Percentiles rank a stretch among this genome's conserved stretches.
Evolutionary conservation across 306 rosid species (phyloP).

Genomic region (Trifolium fragiferum): DNA sequence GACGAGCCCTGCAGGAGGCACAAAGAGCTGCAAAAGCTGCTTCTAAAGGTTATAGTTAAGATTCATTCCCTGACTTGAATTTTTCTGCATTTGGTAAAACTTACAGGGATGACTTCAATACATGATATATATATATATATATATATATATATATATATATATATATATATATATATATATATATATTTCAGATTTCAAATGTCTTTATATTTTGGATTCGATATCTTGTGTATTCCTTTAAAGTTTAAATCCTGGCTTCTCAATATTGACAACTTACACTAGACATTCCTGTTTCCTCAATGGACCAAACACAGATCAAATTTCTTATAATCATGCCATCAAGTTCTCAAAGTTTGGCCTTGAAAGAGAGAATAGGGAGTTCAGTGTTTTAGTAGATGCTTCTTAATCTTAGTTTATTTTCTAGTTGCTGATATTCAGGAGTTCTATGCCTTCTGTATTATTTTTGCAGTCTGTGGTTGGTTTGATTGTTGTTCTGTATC

Average conservation of each 20-base stretch:
- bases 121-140: too few species aligned
- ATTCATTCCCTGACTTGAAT: neutral
- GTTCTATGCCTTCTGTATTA: conserved; percentile 20
- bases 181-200: conserved; percentile 8
- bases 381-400: conserved; percentile 19
- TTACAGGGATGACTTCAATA: neutral
- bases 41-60: conserved; percentile 59
- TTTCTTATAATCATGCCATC: conserved; percentile 8
- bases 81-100: conserved; percentile 1
- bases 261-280: conserved; percentile 7
- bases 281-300: neutral
- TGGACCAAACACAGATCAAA: neutral
- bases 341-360: conserved; percentile 13
- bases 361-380: conserved; percentile 3
- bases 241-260: conserved; percentile 16
- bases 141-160: too few species aligned
- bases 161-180: too few species aligned
- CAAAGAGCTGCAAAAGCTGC: conserved; percentile 85
- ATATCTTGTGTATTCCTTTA: neutral
- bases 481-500: conserved; percentile 38
- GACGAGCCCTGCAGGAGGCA: conserved; percentile 87
- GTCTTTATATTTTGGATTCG: neutral
- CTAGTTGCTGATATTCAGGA: conserved; percentile 22
- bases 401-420: conserved; percentile 28
- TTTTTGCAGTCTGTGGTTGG: conserved; percentile 32